Conservation (phyloP, 345 rosid genomes). For the Euphorbia tirucalli region DNA sequence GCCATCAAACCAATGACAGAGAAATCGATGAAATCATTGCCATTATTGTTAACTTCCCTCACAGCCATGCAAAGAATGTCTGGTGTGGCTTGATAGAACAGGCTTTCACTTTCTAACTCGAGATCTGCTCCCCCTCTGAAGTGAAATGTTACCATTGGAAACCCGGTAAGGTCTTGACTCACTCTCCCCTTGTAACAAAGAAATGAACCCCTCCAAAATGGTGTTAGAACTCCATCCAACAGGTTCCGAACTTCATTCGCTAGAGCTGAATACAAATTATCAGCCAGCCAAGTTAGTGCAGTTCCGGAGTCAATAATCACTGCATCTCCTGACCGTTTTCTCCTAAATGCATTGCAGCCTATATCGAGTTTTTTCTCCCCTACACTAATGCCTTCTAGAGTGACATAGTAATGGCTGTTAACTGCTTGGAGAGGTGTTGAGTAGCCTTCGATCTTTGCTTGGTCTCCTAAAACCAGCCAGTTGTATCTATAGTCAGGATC, state of each 20-base stretch:
- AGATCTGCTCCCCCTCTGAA: slow-evolving; percentile 53
- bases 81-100: slow-evolving; percentile 39
- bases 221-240: slow-evolving; percentile 23
- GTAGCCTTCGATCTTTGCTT: slow-evolving; percentile 42
- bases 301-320: slow-evolving; percentile 52
- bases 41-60: slow-evolving; percentile 6
- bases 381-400: slow-evolving; percentile 48
- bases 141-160: slow-evolving; percentile 49
- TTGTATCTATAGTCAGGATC: slow-evolving; percentile 42
- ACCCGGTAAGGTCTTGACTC: slow-evolving; percentile 41
- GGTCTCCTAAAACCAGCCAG: slow-evolving; percentile 45
- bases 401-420: slow-evolving; percentile 35
- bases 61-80: slow-evolving; percentile 53
- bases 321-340: slow-evolving; percentile 24
- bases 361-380: slow-evolving; percentile 42
- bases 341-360: slow-evolving; percentile 31
- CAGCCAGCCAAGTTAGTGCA: slow-evolving; percentile 39
- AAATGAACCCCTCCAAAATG: slow-evolving; percentile 2
- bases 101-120: slow-evolving; percentile 41
- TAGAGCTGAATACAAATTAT: slow-evolving; percentile 35
- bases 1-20: slow-evolving; percentile 44
- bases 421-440: slow-evolving; percentile 44
- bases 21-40: not conserved
- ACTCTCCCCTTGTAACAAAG: slow-evolving; percentile 42
- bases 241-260: slow-evolving; percentile 28